Evolutionary conservation across 2,329 filamentous ascomycete species (phyloP).

Genomic region (Dichotomopilus funicola): DNA sequence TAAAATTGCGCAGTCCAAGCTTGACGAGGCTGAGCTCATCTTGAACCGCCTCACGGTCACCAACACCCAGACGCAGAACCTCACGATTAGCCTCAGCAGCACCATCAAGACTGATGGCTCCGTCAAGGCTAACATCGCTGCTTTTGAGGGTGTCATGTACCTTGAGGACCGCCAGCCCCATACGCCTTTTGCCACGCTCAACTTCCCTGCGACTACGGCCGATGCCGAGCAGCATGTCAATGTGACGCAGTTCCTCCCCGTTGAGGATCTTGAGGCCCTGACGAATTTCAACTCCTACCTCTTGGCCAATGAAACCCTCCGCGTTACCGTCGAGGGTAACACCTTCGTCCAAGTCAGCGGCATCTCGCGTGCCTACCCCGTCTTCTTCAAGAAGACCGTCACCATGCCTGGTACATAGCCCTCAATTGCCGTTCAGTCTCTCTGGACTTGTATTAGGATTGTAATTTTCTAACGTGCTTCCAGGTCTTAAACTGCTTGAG

Average conservation of each 20-base stretch:
- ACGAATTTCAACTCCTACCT: constrained; percentile 50
- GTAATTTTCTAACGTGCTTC: constrained; percentile 9
- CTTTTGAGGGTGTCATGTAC: constrained; percentile 49
- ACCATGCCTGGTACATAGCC: constrained; percentile 34
- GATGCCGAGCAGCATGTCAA: constrained; percentile 46
- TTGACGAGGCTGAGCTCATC: constrained; percentile 46
- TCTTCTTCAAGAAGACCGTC: constrained; percentile 52
- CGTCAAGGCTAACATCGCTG: constrained; percentile 45
- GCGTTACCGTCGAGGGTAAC: constrained; percentile 45
- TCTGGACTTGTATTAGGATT: no score
- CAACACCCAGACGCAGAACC: constrained; percentile 38
- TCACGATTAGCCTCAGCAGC: constrained; percentile 50
- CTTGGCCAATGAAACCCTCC: constrained; percentile 43
- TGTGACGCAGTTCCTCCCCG: constrained; percentile 41
- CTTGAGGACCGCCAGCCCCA: constrained; percentile 44
- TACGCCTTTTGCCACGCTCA: constrained; percentile 43
- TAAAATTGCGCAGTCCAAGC: constrained; percentile 49
- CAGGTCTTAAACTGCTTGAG: constrained; percentile 47
- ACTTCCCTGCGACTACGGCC: constrained; percentile 47
- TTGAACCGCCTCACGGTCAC: constrained; percentile 47
- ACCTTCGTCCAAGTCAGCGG: constrained; percentile 46
- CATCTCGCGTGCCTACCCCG: constrained; percentile 41
- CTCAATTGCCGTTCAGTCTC: neutral
- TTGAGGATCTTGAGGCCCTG: constrained; percentile 43
- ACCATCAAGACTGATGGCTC: constrained; percentile 46